Evolutionary conservation across 139 green algal species (phyloP).

Genomic region (Picochlorum sp.): DNA sequence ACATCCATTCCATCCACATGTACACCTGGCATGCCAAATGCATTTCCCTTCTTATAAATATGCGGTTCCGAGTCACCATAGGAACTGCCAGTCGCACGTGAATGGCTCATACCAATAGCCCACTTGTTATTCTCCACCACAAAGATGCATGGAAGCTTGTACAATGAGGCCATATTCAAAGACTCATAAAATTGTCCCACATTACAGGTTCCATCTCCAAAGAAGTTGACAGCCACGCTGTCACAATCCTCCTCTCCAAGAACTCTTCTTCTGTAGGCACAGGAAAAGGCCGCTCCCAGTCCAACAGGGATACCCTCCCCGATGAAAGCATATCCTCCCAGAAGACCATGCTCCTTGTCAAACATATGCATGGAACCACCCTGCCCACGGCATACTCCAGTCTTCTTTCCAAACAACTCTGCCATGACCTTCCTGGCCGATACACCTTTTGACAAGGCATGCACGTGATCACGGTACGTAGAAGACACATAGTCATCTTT

Average conservation of each 20-base stretch:
- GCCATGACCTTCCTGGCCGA: slow-evolving; percentile 82
- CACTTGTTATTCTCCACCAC: slow-evolving; percentile 99
- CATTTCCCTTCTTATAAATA: slow-evolving; percentile 96
- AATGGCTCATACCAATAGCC: slow-evolving; percentile 96
- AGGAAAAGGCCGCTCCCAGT: slow-evolving; percentile 86
- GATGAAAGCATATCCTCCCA: slow-evolving; percentile 98
- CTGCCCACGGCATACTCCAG: slow-evolving; percentile 86
- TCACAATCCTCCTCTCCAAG: slow-evolving; percentile 70
- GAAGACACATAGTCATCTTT: slow-evolving; percentile 86
- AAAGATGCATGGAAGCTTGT: slow-evolving; percentile 98
- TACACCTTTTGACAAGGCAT: slow-evolving; percentile 90
- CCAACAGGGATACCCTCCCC: slow-evolving; percentile 94
- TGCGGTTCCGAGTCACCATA: slow-evolving; percentile 65
- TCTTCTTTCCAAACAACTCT: slow-evolving; percentile 98
- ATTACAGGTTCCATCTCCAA: slow-evolving; percentile 92
- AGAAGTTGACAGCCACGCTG: slow-evolving; percentile 79
- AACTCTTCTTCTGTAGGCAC: slow-evolving; percentile 67
- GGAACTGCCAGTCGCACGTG: slow-evolving; percentile 62
- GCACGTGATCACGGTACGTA: slow-evolving; percentile 98
- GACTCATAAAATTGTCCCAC: slow-evolving; percentile 93
- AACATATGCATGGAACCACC: slow-evolving; percentile 99
- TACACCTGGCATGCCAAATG: slow-evolving; percentile 96
- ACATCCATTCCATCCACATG: slow-evolving; percentile 98
- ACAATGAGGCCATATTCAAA: slow-evolving; percentile 95
- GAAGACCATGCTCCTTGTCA: slow-evolving; percentile 71